phyloP scores from a whole-genome alignment of 495 filamentous ascomycete species.

The Daldinia caldariorum region DNA sequence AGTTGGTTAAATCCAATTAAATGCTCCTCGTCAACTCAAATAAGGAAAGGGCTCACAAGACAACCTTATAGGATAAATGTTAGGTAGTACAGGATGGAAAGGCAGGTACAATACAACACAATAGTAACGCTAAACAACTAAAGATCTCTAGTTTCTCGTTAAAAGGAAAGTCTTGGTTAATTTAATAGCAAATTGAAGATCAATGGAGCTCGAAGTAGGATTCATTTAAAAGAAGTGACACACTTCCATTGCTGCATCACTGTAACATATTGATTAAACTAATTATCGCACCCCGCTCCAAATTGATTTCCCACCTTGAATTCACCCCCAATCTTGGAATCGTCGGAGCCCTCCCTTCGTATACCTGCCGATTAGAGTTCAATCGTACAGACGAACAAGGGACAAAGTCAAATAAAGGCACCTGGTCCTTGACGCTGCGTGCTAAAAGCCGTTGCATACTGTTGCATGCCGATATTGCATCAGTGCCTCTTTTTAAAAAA shows the following conservation, averaged over 20 bases:
- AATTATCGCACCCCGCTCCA: slow-evolving; percentile 37
- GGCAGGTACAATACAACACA: neutral
- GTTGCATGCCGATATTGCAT: neutral
- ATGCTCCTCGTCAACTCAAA: neutral
- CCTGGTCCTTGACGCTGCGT: neutral
- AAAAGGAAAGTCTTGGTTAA: neutral
- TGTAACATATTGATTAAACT: slow-evolving; percentile 14
- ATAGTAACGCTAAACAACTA: too few species aligned
- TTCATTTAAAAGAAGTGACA: slow-evolving; percentile 22
- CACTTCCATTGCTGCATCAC: slow-evolving; percentile 6
- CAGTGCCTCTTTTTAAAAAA: slow-evolving; percentile 2
- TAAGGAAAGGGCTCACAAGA: neutral
- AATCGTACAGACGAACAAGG: slow-evolving; percentile 2
- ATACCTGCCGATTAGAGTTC: slow-evolving; percentile 15
- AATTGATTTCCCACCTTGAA: slow-evolving; percentile 3
- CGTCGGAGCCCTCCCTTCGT: slow-evolving; percentile 15
- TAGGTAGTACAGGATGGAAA: neutral
- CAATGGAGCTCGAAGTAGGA: neutral
- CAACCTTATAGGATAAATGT: neutral
- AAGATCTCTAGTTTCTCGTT: too few species aligned
- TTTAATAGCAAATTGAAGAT: slow-evolving; percentile 13
- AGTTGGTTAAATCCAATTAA: neutral
- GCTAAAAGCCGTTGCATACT: slow-evolving; percentile 16
- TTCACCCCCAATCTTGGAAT: slow-evolving; percentile 1
- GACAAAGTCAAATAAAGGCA: slow-evolving; percentile 10